Evolutionary conservation across 2,329 filamentous ascomycete species (phyloP).

Genomic region (Penicillium decumbens): DNA sequence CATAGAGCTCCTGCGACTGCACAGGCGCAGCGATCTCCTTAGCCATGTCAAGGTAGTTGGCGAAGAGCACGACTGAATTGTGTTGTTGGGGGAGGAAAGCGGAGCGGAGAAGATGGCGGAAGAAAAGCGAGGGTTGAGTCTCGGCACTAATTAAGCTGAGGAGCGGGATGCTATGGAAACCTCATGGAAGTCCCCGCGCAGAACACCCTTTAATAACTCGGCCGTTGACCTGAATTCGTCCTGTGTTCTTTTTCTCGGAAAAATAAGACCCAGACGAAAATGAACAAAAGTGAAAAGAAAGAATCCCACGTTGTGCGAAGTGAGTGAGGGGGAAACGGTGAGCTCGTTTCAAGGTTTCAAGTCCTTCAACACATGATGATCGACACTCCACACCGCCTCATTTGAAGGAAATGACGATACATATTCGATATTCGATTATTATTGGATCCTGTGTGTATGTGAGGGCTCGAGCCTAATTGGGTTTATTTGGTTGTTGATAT

Average conservation of each 20-base stretch:
- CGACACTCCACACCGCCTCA: constrained; percentile 22
- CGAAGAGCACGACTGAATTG: constrained; percentile 6
- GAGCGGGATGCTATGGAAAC: constrained; percentile 18
- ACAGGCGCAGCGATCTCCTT: constrained; percentile 29
- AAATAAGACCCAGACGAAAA: not conserved
- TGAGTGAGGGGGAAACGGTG: constrained; percentile 14
- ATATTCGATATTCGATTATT: not conserved
- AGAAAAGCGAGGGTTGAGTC: constrained; percentile 8
- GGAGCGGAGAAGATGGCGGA: constrained; percentile 2
- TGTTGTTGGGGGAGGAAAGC: constrained; percentile 1
- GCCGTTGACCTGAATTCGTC: not conserved
- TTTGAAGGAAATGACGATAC: constrained; percentile 4
- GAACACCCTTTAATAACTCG: not conserved
- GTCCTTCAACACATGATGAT: constrained; percentile 12
- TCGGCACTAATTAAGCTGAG: constrained; percentile 18
- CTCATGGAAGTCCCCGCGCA: constrained; percentile 15
- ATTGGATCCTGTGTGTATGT: not conserved
- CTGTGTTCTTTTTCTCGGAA: constrained; percentile 1
- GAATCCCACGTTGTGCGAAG: constrained; percentile 10
- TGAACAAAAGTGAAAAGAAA: not conserved
- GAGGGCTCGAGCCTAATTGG: not conserved
- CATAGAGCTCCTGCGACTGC: constrained; percentile 36
- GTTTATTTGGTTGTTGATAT: not conserved
- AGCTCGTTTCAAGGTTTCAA: constrained; percentile 22
- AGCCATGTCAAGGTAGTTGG: constrained; percentile 28